Conservation (phyloP, 495 filamentous ascomycete species). For the Aspergillus sclerotioniger region DNA sequence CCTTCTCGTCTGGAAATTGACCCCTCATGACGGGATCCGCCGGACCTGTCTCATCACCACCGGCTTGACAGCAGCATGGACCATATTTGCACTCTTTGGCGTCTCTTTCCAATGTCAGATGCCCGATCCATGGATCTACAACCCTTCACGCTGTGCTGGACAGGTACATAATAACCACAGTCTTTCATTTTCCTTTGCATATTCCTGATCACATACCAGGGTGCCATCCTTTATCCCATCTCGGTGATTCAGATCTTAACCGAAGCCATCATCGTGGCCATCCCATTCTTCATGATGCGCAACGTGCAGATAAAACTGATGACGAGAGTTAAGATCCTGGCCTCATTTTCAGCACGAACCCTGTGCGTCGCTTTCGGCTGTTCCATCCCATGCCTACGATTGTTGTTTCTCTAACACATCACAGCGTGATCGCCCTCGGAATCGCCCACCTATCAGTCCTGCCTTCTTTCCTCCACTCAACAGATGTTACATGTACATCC, state of each 20-base stretch:
- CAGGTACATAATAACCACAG: constrained; percentile 14
- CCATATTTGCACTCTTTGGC: constrained; percentile 21
- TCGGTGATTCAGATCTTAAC: constrained; percentile 25
- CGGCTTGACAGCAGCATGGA: constrained; percentile 18
- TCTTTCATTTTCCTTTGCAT: neutral
- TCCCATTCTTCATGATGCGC: constrained; percentile 28
- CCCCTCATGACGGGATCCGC: constrained; percentile 21
- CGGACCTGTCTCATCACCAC: constrained; percentile 18
- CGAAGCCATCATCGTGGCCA: constrained; percentile 20
- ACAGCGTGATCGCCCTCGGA: constrained; percentile 23
- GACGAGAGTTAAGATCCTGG: constrained; percentile 26
- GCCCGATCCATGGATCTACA: constrained; percentile 26
- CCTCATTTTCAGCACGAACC: constrained; percentile 21
- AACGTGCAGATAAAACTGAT: constrained; percentile 23
- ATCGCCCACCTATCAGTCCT: constrained; percentile 23
- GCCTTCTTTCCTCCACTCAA: constrained; percentile 22
- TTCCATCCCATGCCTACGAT: neutral
- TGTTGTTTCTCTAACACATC: too few species aligned
- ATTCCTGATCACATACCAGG: constrained; percentile 1
- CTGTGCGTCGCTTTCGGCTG: constrained; percentile 9
- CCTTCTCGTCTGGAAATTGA: constrained; percentile 28
- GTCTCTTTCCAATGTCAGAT: constrained; percentile 28
- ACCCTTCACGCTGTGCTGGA: constrained; percentile 23
- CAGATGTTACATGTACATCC: constrained; percentile 23
- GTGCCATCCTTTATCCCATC: constrained; percentile 24